A percentile compares a stretch with the other conserved stretches of the same genome.
phyloP scores from a whole-genome alignment of 345 rosid species.

The Brassica juncea region DNA sequence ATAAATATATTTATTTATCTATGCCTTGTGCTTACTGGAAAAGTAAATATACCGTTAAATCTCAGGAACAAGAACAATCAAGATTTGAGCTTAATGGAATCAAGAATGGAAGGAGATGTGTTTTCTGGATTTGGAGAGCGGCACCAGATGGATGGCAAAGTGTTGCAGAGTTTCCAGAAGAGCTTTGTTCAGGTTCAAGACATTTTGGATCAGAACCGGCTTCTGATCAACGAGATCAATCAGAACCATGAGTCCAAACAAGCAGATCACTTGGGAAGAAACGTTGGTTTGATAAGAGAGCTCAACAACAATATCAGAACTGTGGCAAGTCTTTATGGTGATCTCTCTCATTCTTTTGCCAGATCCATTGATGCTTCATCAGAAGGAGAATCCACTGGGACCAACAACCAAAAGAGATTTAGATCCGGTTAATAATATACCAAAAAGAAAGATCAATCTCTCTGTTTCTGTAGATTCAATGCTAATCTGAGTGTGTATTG shows the following conservation, averaged over 20 bases:
- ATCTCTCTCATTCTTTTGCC: conserved; percentile 75
- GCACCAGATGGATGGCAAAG: conserved; percentile 57
- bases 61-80: conserved; percentile 31
- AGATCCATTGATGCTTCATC: conserved; percentile 70
- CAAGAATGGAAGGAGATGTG: conserved; percentile 75
- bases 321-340: conserved; percentile 81
- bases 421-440: conserved; percentile 64
- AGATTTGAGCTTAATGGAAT: conserved; percentile 32
- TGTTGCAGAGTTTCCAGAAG: conserved; percentile 70
- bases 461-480: conserved; percentile 36
- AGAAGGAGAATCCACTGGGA: conserved; percentile 69
- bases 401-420: conserved; percentile 76
- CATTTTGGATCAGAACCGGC: conserved; percentile 78
- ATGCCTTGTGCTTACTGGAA: conserved; percentile 10
- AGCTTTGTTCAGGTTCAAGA: conserved; percentile 81
- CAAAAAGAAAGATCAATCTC: conserved; percentile 8
- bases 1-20: not conserved
- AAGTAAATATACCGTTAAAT: conserved; percentile 1
- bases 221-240: conserved; percentile 80
- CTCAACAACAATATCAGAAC: conserved; percentile 86
- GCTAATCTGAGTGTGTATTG: conserved; percentile 39
- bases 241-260: conserved; percentile 83
- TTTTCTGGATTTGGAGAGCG: conserved; percentile 61
- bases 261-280: conserved; percentile 70
- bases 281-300: conserved; percentile 84